phyloP scores from a whole-genome alignment of 139 green algal species.

The Volvox reticuliferus region DNA sequence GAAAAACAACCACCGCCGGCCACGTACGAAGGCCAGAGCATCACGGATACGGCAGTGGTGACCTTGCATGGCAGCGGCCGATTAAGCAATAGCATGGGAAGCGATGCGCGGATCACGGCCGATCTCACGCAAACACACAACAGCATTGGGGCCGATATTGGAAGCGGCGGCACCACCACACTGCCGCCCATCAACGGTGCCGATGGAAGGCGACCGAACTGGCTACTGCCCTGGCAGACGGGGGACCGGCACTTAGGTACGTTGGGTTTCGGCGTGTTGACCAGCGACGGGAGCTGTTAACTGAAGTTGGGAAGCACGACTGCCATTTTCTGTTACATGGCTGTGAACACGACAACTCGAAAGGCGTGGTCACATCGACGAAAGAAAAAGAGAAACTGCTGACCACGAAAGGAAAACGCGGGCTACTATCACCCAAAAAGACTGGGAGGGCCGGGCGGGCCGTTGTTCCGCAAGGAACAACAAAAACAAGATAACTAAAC shows the following conservation, averaged over 20 bases:
- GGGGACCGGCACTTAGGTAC: constrained; percentile 41
- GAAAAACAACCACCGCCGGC: constrained; percentile 16
- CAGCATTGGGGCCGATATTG: not conserved
- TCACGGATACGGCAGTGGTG: not conserved
- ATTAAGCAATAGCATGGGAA: not conserved
- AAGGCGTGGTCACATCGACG: too few relatives aligned
- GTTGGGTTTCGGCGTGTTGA: not conserved
- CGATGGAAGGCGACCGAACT: not conserved
- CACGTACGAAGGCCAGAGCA: not conserved
- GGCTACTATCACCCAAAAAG: too few relatives aligned
- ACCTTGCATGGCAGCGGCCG: not conserved
- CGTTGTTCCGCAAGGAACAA: too few relatives aligned
- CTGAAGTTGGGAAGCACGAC: too few relatives aligned
- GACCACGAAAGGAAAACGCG: too few relatives aligned
- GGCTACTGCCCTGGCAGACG: constrained; percentile 47
- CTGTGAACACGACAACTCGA: too few relatives aligned
- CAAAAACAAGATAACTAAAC: too few relatives aligned
- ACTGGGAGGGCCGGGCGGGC: too few relatives aligned
- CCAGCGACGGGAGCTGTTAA: too few relatives aligned
- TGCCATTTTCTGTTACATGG: too few relatives aligned
- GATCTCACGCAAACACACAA: not conserved
- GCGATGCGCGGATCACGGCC: not conserved
- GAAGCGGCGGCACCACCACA: not conserved
- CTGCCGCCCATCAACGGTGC: not conserved
- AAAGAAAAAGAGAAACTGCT: too few relatives aligned